These are phyloP conservation scores for Quercus robur DNA, from an alignment of 306 rosid genomes.

Conservation along the genomic window DNA sequence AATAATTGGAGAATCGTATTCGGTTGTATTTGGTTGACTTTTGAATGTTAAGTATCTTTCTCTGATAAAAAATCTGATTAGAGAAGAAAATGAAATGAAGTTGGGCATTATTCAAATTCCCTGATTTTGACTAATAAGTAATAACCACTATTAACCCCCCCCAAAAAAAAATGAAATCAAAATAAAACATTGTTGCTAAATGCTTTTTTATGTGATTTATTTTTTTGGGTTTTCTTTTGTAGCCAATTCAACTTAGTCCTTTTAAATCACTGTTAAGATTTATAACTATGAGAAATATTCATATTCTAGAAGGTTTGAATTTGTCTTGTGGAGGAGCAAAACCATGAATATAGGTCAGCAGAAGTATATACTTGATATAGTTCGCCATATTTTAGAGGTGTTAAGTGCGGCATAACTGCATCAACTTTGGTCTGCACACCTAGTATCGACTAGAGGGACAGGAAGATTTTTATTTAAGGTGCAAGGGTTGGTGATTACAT, in stretches of 20 bases:
- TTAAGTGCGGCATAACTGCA: background rate
- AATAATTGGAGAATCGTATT: conserved; percentile 21
- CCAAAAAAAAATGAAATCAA: too few species aligned
- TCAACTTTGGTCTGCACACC: conserved; percentile 4
- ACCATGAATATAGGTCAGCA: background rate
- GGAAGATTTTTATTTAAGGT: background rate
- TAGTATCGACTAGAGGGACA: background rate
- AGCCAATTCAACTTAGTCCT: background rate
- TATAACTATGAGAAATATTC: conserved; percentile 6
- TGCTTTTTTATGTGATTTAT: background rate
- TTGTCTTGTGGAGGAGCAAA: conserved; percentile 8
- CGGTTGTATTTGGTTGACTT: background rate
- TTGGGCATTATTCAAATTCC: conserved; percentile 2
- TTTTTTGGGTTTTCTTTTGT: background rate
- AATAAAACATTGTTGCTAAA: background rate
- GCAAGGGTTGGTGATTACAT: background rate
- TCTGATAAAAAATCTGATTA: background rate
- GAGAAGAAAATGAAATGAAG: background rate
- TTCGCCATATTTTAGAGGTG: background rate
- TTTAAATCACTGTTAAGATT: background rate
- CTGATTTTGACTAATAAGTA: background rate
- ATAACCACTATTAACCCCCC: background rate
- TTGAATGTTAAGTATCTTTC: conserved; percentile 1
- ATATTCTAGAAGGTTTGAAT: conserved; percentile 5
- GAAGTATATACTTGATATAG: background rate